Evolutionary conservation across 148 eudicot species (phyloP), one percentile per base, ranked within the genome.

Genomic region (Selenicereus undatus): DNA sequence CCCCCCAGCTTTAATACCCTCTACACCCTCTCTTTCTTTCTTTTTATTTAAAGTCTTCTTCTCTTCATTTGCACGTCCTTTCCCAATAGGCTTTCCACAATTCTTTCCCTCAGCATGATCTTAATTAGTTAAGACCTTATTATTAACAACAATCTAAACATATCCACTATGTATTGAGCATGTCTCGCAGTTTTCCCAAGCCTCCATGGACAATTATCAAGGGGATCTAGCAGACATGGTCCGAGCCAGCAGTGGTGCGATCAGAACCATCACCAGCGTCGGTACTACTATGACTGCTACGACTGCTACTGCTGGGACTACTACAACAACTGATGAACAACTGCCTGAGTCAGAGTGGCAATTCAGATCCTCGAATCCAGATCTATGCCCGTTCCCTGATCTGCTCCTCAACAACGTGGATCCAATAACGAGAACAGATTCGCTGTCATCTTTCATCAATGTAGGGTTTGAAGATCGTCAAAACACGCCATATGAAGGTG

Each of bases 211-310:
- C 50, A 89, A 83, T 77, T 89, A 82, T 76, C 89, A 85, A 81
- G 97, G 97, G 10, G 97, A 93, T 86, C 87, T 93, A 85, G 85
- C 90, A 11, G 95, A 93, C 81, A 88, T 93, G 79, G 71, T 93
- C 39, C 88, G 94, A 75, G 91, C 89, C 58, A 81, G 81, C 83
- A 76, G 85, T 9, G 60, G 85, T 16, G 78, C 78, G 13, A 80
- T 72, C 75, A 71, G 11, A 62, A 79, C 21, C 72, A 64, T 24
- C 36, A 42, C 36, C 8, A 65, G 42, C 0, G 54, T 76, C 26
- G 72, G 81, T 9, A 62, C 71, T 11, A 45, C 71, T n/a, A 36
- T n/a, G 12, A 66, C 64, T 14, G 51, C 71, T 11, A 45, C 27
- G 2, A 26, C 71, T n/a, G 58, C 35, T 18, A 54, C 64, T 14